Evolutionary conservation across 1,139 yeast species (phyloP), one percentile per base, ranked within the genome.

Genomic region (Debaryomyces psychrophilus): DNA sequence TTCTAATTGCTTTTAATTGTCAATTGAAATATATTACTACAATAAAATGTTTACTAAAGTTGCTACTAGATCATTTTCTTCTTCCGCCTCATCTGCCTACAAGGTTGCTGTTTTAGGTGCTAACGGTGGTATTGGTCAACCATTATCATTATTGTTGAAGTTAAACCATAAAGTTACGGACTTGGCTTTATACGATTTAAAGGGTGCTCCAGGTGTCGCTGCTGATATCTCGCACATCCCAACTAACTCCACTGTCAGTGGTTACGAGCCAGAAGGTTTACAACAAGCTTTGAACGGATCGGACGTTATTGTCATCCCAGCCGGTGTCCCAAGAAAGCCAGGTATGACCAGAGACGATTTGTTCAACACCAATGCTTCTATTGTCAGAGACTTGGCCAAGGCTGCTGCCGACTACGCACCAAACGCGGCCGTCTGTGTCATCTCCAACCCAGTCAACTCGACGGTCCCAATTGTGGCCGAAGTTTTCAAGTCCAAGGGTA

Each of bases 321-420:
- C 97, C 43, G 97, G 98, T 65, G 89, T 92, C 49, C 97, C 97
- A 67, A 84, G 98, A 76, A 92, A 92, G 76, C 97, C 97, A 48
- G 97, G 97, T 58, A 92, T 92, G 98, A 88, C 97, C 55, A 85
- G 98, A 71, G 97, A 92, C 67, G 97, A 92, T 66, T 80, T 92
- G 66, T 90, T 92, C 81, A 83, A 83, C 73, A 88, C 93, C 75
- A 92, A 92, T 65, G 97, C 96, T 41, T 87, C 90, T 43, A 92
- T 92, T 68, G 90, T 92, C 47, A 79, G 87, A 57, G 92, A 84
- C 67, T 76, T 92, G 61, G 92, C 95, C 54, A 82, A 81, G 67
- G 89, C 88, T 44, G 83, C 88, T 59, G 95, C 95, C 43, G 78
- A 79, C 47, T 63, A 72, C 69, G 79, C 86, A 47, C 96, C 96